phyloP scores from a whole-genome alignment of 176 grass and related monocot species.

The Tillandsia fasciculata region DNA sequence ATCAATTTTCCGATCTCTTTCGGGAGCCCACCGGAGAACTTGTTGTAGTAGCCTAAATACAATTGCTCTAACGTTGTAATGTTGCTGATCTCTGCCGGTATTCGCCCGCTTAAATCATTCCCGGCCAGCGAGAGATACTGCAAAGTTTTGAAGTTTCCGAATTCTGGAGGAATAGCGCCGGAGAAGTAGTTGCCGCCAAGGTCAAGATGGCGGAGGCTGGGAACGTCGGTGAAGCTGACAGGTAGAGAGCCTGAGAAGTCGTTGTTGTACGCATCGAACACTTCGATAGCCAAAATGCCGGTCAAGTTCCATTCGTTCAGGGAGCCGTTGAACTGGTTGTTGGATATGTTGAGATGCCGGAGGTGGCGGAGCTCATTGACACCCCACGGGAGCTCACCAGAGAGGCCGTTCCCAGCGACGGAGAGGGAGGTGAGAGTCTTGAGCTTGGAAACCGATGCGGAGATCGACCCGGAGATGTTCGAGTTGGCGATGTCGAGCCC shows the following conservation, averaged over 20 bases:
- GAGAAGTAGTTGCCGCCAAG: slow-evolving; percentile 80
- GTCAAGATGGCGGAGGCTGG: slow-evolving; percentile 41
- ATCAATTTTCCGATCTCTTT: slow-evolving; percentile 28
- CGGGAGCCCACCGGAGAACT: slow-evolving; percentile 48
- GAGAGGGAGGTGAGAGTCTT: slow-evolving; percentile 25
- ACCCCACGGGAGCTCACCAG: slow-evolving; percentile 19
- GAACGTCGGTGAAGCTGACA: not conserved
- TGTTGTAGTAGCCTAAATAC: slow-evolving; percentile 74
- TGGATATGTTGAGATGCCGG: slow-evolving; percentile 57
- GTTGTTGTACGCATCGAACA: slow-evolving; percentile 72
- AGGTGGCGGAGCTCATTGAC: slow-evolving; percentile 24
- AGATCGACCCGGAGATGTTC: slow-evolving; percentile 50
- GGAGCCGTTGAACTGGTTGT: slow-evolving; percentile 73
- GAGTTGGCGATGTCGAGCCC: slow-evolving; percentile 44
- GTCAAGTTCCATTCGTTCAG: slow-evolving; percentile 28
- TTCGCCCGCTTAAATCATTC: slow-evolving; percentile 40
- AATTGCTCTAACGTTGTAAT: slow-evolving; percentile 36
- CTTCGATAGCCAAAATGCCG: slow-evolving; percentile 21
- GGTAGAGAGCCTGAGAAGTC: slow-evolving; percentile 43
- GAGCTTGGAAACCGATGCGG: slow-evolving; percentile 27
- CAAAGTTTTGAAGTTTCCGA: slow-evolving; percentile 29
- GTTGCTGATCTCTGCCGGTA: slow-evolving; percentile 42
- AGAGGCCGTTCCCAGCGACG: slow-evolving; percentile 30
- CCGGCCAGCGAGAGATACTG: slow-evolving; percentile 55
- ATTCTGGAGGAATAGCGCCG: slow-evolving; percentile 32